Percentiles rank a stretch among this genome's conserved stretches.
Conservation (phyloP, 2,329 filamentous ascomycete genomes). For the Nemania abortiva region DNA sequence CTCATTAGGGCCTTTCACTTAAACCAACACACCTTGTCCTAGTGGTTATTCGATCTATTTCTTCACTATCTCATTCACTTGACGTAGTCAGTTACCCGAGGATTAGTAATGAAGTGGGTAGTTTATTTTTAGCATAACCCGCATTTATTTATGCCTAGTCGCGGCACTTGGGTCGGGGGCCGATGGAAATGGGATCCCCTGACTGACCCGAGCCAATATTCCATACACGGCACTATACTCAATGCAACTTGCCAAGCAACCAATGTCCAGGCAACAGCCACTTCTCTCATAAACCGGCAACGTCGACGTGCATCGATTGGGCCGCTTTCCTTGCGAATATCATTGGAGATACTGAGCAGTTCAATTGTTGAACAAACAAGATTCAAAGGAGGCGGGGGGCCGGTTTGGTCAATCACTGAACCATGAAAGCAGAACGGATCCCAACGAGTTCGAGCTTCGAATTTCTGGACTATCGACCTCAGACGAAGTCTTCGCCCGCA, state of each 20-base stretch:
- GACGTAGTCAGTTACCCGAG: background rate
- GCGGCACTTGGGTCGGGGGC: slow-evolving; percentile 22
- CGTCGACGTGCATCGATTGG: background rate
- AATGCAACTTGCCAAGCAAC: slow-evolving; percentile 28
- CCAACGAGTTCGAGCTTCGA: slow-evolving; percentile 41
- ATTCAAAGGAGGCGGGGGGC: too few relatives aligned
- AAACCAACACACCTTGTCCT: background rate
- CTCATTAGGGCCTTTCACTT: too few relatives aligned
- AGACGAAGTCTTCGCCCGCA: background rate
- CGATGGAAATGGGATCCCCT: slow-evolving; percentile 16
- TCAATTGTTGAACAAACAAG: background rate
- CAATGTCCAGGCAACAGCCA: slow-evolving; percentile 12
- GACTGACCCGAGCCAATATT: background rate
- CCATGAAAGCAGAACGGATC: slow-evolving; percentile 32
- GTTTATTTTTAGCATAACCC: slow-evolving; percentile 26
- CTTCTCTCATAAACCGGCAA: slow-evolving; percentile 3
- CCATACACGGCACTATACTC: background rate
- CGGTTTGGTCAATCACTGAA: background rate
- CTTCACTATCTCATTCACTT: background rate
- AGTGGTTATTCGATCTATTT: background rate
- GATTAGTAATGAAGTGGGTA: background rate
- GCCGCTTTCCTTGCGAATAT: background rate
- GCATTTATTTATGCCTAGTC: slow-evolving; percentile 16
- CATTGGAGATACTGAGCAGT: background rate
- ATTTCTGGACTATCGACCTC: slow-evolving; percentile 42